Evolutionary conservation across 805 yeast genomes (phyloP), one percentile per base, ranked within the genome.

Genomic region (Cyberlindnera saturnus): DNA sequence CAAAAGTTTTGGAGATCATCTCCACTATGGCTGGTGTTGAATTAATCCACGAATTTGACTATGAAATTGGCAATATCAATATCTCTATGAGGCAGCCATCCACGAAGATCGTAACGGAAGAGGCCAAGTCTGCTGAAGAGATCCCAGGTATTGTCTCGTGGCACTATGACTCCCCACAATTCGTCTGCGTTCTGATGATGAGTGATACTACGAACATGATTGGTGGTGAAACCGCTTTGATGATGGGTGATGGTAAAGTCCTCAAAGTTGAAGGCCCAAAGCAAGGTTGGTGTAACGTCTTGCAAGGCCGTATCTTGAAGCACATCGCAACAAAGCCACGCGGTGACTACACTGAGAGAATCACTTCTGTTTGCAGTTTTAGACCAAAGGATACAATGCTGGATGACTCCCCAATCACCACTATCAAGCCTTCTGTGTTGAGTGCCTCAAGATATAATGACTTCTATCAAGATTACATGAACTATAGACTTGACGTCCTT

Each of bases 141-240:
- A 66, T 75, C 39, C 77, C 78, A 11, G 81, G 79, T 18, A 69
- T 77, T 35, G 81, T 77, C 31, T 75, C 77, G 28, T 79, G 85
- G 85, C 84, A 79, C 63, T 58, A 65, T 42, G 85, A 79, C 55
- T 70, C 79, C n/a, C 77, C 76, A 43, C 83, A 82, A 14, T 77
- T 76, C 55, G 83, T 78, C 16, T 79, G 82, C 60, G 84, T 79
- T 14, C 65, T 78, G 47, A 79, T 79, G 85, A 55, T 79, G 36
- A 71, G 78, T 28, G 82, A 78, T 53, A 79, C 84, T 8, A 49
- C 71, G 3, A 60, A 66, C 36, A 77, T 78, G 82, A 63, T 73
- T 56, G 83, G 83, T 26, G 83, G 83, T 39, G 83, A 77, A 55
- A 77, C 82, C 3, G 66, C 73, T 26, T 65, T 77, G 48, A 67